These are phyloP conservation scores for Inonotus hispidus DNA, from an alignment of 1,284 basidiomycete genomes.

Conservation along the genomic window DNA sequence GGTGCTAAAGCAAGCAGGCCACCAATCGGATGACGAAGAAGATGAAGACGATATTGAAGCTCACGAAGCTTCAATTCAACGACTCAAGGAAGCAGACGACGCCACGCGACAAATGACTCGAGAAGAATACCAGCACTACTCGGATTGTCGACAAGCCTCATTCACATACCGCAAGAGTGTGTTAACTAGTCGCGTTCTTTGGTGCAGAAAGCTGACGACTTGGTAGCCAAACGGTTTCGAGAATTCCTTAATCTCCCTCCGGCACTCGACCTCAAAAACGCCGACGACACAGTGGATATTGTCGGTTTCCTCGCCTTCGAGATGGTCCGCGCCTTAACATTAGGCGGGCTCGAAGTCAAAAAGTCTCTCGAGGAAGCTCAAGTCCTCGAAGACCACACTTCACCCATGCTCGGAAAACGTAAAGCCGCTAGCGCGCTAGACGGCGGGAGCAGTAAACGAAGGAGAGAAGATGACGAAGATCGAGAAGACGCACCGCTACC, in stretches of 20 bases:
- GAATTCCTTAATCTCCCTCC: slow-evolving; percentile 92
- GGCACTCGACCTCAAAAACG: slow-evolving; percentile 86
- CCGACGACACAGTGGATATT: slow-evolving; percentile 95
- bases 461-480: slow-evolving; percentile 54
- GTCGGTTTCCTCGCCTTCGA: slow-evolving; percentile 97
- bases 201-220: background rate
- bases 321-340: slow-evolving; percentile 89
- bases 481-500: slow-evolving; percentile 52
- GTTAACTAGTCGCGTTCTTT: slow-evolving; percentile 11
- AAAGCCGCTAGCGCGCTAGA: slow-evolving; percentile 36
- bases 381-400: slow-evolving; percentile 55
- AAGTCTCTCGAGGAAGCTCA: slow-evolving; percentile 70
- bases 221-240: slow-evolving; percentile 84
- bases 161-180: slow-evolving; percentile 94
- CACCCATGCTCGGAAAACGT: slow-evolving; percentile 62
- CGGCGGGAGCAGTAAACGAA: slow-evolving; percentile 51
- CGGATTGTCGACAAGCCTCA: slow-evolving; percentile 93
- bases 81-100: slow-evolving; percentile 92
- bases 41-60: slow-evolving; percentile 97
- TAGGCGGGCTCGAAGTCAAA: slow-evolving; percentile 81
- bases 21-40: slow-evolving; percentile 87
- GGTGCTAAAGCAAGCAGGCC: slow-evolving; percentile 63
- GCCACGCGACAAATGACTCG: slow-evolving; percentile 94
- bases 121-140: slow-evolving; percentile 97
- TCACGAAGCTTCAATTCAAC: slow-evolving; percentile 87